These are phyloP conservation scores for Scheffersomyces ergatensis DNA, from an alignment of 805 yeast species.

Conservation along the genomic window DNA sequence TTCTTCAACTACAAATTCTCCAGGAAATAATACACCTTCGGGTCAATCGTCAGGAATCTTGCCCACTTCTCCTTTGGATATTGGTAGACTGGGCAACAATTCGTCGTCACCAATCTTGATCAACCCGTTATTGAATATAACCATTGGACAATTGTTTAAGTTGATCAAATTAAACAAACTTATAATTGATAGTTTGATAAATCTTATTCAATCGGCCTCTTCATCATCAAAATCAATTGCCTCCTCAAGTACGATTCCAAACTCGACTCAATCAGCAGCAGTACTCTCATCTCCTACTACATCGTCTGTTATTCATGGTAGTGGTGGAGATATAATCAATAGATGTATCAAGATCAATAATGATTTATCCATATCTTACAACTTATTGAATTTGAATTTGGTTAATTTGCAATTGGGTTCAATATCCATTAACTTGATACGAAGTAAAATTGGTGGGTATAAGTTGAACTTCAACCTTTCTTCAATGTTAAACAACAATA, in stretches of 20 bases:
- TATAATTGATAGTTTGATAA: constrained; percentile 28
- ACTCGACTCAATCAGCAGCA: background rate
- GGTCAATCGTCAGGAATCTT: background rate
- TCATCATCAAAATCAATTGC: background rate
- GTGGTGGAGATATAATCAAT: constrained; percentile 22
- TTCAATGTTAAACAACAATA: background rate
- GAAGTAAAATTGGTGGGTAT: constrained; percentile 21
- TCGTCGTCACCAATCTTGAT: constrained; percentile 5
- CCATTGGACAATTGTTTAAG: constrained; percentile 30
- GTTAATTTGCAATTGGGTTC: constrained; percentile 22
- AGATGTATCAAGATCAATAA: constrained; percentile 33
- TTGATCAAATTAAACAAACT: constrained; percentile 33
- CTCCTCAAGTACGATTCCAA: background rate
- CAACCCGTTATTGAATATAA: constrained; percentile 32
- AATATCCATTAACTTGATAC: constrained; percentile 17
- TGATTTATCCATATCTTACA: constrained; percentile 34
- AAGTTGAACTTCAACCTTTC: constrained; percentile 21
- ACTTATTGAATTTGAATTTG: constrained; percentile 26
- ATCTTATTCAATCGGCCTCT: constrained; percentile 9
- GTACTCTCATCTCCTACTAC: background rate
- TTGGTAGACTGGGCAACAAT: background rate
- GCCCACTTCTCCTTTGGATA: background rate
- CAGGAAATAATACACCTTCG: background rate
- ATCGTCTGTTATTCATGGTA: constrained; percentile 4
- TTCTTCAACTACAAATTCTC: background rate